Evolutionary conservation across 164 flowering plant species (phyloP), one percentile per base, ranked within the genome.

Genomic region (Stephania japonica): DNA sequence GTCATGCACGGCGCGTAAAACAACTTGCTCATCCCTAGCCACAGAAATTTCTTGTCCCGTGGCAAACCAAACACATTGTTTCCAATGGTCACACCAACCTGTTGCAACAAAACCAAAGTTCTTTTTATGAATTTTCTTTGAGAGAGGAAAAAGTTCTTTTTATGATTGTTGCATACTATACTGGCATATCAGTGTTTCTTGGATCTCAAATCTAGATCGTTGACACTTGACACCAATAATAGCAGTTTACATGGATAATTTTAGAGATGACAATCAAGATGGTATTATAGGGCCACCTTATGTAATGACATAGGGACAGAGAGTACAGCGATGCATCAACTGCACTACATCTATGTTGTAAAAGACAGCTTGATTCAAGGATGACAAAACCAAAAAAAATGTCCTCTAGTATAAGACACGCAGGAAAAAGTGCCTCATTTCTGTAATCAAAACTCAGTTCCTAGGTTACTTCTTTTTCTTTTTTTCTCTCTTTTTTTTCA

Each of bases 71-170:
- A 94, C 91, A 83, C 96, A 90, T 75, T 92, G 98, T 80, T 91
- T 92, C 99, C 98, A 94, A 75, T 94, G 99, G 81, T 94, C 98
- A 84, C 98, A 87, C 99, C 99, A 94, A 77, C 85, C 76, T 23
- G 81, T 67, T 74, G 78, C 71, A 56, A 16, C n/a, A 56, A 56
- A 56, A 56, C 7, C 23, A 19, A 56, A 18, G 21, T 8, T 56
- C n/a, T 56, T 21, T 53, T 56, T 56, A 32, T 32, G 38, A 32
- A 2, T 32, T 32, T 32, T 32, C 38, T 32, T 1, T 32, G 38
- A 32, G 4, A 32, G 38, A 32, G n/a, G n/a, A n/a, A n/a, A n/a
- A n/a, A n/a, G n/a, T n/a, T n/a, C n/a, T n/a, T n/a, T n/a, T n/a
- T n/a, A 53, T 10, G n/a, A 53, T 53, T 53, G 61, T 53, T 53